Conservation (phyloP, 306 rosid species). For the Alnus glutinosa region DNA sequence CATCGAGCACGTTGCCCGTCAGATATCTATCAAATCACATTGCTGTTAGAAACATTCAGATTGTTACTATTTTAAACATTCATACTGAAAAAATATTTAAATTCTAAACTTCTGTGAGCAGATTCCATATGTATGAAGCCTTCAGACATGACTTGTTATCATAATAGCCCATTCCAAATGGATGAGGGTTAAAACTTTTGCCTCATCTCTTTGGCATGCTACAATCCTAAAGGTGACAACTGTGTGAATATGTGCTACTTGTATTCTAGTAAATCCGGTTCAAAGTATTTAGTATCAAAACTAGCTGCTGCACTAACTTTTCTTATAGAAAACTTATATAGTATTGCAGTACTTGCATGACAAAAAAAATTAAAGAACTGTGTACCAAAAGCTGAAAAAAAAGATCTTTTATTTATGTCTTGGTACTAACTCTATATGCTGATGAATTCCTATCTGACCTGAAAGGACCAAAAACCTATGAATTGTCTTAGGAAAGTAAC, state of each 20-base stretch:
- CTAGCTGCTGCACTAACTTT: not conserved
- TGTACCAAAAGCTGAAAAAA: not conserved
- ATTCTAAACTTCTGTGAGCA: not conserved
- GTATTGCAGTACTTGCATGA: not conserved
- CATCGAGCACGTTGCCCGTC: slow-evolving; percentile 29
- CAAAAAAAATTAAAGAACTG: not conserved
- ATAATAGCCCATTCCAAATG: not conserved
- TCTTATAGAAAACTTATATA: not conserved
- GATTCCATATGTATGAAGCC: not conserved
- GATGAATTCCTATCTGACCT: no score
- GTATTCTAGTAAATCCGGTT: not conserved
- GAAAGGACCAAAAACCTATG: not conserved
- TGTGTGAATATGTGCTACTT: not conserved
- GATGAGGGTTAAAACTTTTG: not conserved
- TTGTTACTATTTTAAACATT: no score
- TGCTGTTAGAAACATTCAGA: not conserved
- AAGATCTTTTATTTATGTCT: no score
- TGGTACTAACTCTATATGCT: no score
- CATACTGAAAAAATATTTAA: not conserved
- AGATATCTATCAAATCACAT: slow-evolving; percentile 22
- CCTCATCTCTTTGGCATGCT: not conserved
- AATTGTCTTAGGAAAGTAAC: not conserved
- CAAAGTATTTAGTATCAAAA: not conserved
- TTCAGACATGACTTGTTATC: not conserved
- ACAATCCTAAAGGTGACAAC: not conserved